These are phyloP conservation scores for Tolypocladium tropicale DNA, from an alignment of 2,329 filamentous ascomycete species.

Conservation along the genomic window DNA sequence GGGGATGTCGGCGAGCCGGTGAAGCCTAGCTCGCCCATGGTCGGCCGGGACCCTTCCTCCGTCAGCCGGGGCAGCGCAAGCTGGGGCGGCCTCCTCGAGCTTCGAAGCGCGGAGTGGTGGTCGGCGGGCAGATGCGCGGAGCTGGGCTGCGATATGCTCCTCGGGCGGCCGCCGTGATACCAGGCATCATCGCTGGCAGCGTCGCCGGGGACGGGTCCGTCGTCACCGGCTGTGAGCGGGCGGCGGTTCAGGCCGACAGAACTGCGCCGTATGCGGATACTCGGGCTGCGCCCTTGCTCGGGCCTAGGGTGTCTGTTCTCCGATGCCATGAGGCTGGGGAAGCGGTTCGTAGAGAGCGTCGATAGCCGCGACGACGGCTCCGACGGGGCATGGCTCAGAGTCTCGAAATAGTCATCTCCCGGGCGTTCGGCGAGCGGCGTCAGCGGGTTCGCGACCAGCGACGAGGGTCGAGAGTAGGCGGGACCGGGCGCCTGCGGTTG, in stretches of 20 bases:
- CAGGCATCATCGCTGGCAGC: not conserved
- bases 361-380: constrained; percentile 4
- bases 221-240: not conserved
- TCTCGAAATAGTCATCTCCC: not conserved
- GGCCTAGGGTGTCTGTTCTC: not conserved
- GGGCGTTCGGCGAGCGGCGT: not conserved
- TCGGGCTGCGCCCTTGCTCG: constrained; percentile 8
- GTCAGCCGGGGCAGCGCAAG: constrained; percentile 26
- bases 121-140: constrained; percentile 11
- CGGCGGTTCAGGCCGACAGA: constrained; percentile 1
- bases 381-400: constrained; percentile 1
- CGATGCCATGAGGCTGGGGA: not conserved
- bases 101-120: constrained; percentile 11
- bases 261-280: constrained; percentile 13
- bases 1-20: constrained; percentile 13
- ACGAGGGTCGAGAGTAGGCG: not conserved
- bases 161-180: constrained; percentile 11
- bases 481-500: not conserved
- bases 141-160: constrained; percentile 26
- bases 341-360: constrained; percentile 1
- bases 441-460: not conserved
- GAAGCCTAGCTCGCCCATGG: constrained; percentile 21
- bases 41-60: constrained; percentile 26
- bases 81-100: constrained; percentile 20
- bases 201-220: not conserved